Conservation (phyloP, 495 filamentous ascomycete genomes). For the Paragyromitra xinjiangensis region DNA sequence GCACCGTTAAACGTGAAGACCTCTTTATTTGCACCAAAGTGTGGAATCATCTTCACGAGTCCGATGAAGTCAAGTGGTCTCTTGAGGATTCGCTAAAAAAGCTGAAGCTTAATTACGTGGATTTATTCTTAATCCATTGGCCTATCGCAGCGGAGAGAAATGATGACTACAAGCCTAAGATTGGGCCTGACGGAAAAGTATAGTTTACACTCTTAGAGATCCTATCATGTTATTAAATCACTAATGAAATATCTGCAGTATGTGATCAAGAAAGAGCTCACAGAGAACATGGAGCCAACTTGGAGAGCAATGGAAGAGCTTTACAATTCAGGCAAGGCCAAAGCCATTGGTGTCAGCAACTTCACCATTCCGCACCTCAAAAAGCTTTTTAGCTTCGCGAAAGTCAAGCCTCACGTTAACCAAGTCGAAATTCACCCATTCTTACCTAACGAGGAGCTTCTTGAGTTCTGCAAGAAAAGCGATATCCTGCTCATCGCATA, state of each 20-base stretch:
- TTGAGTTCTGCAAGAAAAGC: conserved; percentile 61
- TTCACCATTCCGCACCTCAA: conserved; percentile 62
- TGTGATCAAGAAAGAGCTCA: conserved; percentile 67
- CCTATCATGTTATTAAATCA: conserved; percentile 55
- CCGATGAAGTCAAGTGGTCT: conserved; percentile 69
- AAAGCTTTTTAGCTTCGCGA: conserved; percentile 57
- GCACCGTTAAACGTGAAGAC: conserved; percentile 65
- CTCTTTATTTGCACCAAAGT: conserved; percentile 74
- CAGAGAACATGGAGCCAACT: conserved; percentile 64
- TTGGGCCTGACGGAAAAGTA: conserved; percentile 68
- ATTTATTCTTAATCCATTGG: conserved; percentile 78
- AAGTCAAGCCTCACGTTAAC: conserved; percentile 64
- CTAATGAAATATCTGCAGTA: conserved; percentile 58
- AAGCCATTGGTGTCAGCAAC: conserved; percentile 69
- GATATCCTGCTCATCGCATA: conserved; percentile 66
- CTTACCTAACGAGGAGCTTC: conserved; percentile 64
- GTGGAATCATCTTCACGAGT: conserved; percentile 71
- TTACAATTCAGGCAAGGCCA: conserved; percentile 66
- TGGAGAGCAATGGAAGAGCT: conserved; percentile 68
- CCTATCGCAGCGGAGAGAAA: conserved; percentile 70
- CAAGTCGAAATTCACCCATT: conserved; percentile 73
- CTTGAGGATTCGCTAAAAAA: conserved; percentile 71
- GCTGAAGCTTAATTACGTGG: conserved; percentile 72
- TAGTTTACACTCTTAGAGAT: conserved; percentile 37
- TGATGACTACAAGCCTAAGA: conserved; percentile 63